Percentiles rank a stretch among this genome's conserved stretches.
phyloP scores from a whole-genome alignment of 371 early-diverging fungal genomes.

The Haplosporangium sp. region DNA sequence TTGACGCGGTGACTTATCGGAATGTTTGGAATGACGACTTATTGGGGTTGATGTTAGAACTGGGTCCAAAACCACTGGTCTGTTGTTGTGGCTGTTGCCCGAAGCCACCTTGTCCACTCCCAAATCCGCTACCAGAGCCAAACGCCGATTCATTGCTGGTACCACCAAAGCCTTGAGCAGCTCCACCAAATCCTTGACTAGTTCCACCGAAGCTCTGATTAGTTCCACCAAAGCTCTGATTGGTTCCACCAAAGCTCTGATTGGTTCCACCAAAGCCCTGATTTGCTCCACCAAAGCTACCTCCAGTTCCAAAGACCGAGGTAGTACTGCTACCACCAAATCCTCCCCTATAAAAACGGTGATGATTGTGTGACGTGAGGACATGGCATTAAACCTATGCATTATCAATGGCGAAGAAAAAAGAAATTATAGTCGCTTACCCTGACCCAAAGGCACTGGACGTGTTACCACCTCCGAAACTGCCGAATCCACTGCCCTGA shows the following conservation, averaged over 20 bases:
- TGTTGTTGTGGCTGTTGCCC: slow-evolving; percentile 9
- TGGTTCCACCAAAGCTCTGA: too few relatives aligned
- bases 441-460: slow-evolving; percentile 30
- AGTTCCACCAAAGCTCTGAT: too few relatives aligned
- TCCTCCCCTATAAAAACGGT: slow-evolving; percentile 14
- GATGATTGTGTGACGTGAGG: neutral
- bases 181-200: slow-evolving; percentile 14
- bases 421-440: slow-evolving; percentile 3
- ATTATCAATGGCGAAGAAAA: neutral
- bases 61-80: slow-evolving; percentile 10
- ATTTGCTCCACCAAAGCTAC: slow-evolving; percentile 18
- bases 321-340: slow-evolving; percentile 10
- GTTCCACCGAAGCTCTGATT: neutral
- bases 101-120: slow-evolving; percentile 3
- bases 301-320: slow-evolving; percentile 34
- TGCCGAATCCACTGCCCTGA: slow-evolving; percentile 29
- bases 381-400: too few relatives aligned
- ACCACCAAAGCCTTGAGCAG: slow-evolving; percentile 7
- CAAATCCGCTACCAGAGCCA: slow-evolving; percentile 9
- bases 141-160: neutral
- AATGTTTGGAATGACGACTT: slow-evolving; percentile 33
- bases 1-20: slow-evolving; percentile 11
- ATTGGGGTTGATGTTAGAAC: slow-evolving; percentile 18
- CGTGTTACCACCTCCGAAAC: slow-evolving; percentile 1
- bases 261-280: slow-evolving; percentile 9